These are phyloP conservation scores for Mychonastes homosphaera DNA, from an alignment of 139 green algal species.

Conservation along the genomic window DNA sequence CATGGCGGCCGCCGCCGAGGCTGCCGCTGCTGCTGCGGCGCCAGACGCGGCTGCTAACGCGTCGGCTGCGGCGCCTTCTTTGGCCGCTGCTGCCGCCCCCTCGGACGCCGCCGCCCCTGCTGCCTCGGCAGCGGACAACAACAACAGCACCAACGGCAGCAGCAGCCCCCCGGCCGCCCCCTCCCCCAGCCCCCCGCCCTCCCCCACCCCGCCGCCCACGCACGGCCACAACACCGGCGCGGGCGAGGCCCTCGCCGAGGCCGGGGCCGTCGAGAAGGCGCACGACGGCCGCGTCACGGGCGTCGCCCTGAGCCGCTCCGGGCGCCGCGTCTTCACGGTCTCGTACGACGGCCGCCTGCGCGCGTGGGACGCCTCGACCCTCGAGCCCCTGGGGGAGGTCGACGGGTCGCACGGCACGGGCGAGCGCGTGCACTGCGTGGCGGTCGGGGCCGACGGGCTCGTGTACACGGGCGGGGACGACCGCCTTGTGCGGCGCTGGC, in stretches of 20 bases:
- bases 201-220: no score
- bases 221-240: conserved; percentile 19
- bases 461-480: conserved; percentile 68
- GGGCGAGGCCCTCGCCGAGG: conserved; percentile 36
- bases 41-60: no score
- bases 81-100: not conserved
- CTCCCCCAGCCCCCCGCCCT: conserved; percentile 9
- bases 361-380: conserved; percentile 40
- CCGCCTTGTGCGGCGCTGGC: conserved; percentile 30
- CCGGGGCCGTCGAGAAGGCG: conserved; percentile 31
- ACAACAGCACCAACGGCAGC: conserved; percentile 12
- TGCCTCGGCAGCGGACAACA: no score
- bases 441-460: conserved; percentile 31
- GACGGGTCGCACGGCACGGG: conserved; percentile 41
- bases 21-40: no score
- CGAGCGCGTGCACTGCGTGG: conserved; percentile 40
- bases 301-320: conserved; percentile 16
- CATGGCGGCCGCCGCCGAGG: no score
- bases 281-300: conserved; percentile 50
- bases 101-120: conserved; percentile 11
- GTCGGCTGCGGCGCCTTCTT: no score
- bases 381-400: conserved; percentile 45
- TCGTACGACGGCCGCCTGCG: conserved; percentile 1
- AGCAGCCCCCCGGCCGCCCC: conserved; percentile 18
- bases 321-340: not conserved